Conservation (phyloP, 164 flowering plant genomes). For the Stephania yunnanensis region DNA sequence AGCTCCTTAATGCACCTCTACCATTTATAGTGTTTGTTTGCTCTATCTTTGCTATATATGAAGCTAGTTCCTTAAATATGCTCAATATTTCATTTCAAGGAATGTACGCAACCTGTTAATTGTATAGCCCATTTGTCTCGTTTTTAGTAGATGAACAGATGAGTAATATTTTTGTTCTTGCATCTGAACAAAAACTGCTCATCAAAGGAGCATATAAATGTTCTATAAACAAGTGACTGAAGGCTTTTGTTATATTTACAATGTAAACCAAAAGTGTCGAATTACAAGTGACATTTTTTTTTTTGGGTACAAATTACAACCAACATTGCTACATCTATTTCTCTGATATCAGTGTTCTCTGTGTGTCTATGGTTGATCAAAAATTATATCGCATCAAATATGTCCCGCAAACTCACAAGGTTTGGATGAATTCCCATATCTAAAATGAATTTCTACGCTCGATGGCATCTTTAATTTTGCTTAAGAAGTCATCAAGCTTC, state of each 20-base stretch:
- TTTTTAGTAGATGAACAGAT: too few relatives aligned
- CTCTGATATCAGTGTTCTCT: background rate
- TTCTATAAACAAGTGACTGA: background rate
- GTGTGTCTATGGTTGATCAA: background rate
- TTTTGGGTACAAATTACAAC: background rate
- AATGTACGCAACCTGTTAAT: too few relatives aligned
- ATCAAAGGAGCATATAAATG: background rate
- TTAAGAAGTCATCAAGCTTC: conserved; percentile 53
- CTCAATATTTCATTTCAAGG: too few relatives aligned
- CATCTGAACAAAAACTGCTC: background rate
- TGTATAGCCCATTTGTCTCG: too few relatives aligned
- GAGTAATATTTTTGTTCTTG: too few relatives aligned
- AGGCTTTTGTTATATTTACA: background rate
- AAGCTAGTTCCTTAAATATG: background rate
- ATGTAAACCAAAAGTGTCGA: background rate
- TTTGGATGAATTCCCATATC: background rate
- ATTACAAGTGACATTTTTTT: background rate
- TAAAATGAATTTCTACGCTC: conserved; percentile 42
- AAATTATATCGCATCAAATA: background rate
- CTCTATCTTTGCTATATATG: background rate
- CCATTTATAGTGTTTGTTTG: background rate
- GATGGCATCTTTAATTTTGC: conserved; percentile 39
- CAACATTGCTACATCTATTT: background rate
- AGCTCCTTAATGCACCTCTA: background rate
- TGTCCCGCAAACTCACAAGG: background rate